Evolutionary conservation across 1,139 yeast species (phyloP).

Genomic region (Blastobotrys capitulatus): DNA sequence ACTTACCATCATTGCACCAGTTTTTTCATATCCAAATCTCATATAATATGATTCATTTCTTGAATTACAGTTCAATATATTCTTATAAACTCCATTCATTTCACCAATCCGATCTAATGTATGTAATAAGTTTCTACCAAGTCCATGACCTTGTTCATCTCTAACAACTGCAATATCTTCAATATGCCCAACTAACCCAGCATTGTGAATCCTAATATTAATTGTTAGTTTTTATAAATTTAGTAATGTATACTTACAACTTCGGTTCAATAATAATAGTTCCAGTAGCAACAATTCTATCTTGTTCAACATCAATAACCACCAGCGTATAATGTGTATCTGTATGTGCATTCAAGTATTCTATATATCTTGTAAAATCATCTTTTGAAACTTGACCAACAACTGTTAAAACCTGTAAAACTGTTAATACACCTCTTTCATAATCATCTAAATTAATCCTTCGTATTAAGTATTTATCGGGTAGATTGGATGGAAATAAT

Average conservation of each 20-base stretch:
- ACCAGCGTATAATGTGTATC: conserved; percentile 45
- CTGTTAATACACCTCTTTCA: conserved; percentile 41
- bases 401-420: conserved; percentile 47
- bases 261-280: conserved; percentile 45
- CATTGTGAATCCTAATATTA: conserved; percentile 42
- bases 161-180: conserved; percentile 81
- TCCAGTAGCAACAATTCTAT: conserved; percentile 34
- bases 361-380: conserved; percentile 6
- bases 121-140: conserved; percentile 55
- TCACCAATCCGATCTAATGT: conserved; percentile 51
- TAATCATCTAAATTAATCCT: conserved; percentile 41
- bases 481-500: conserved; percentile 20
- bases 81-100: conserved; percentile 59
- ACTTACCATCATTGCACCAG: conserved; percentile 26
- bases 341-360: conserved; percentile 2
- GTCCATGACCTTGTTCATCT: conserved; percentile 70
- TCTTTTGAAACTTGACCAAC: conserved; percentile 44
- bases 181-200: conserved; percentile 87
- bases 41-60: conserved; percentile 66
- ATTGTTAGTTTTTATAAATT: neutral
- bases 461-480: conserved; percentile 47
- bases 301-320: conserved; percentile 34
- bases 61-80: conserved; percentile 68
- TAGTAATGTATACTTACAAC: conserved; percentile 17
- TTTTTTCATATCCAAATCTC: conserved; percentile 56